Conservation (phyloP, 345 rosid genomes). For the Balakata baccata region DNA sequence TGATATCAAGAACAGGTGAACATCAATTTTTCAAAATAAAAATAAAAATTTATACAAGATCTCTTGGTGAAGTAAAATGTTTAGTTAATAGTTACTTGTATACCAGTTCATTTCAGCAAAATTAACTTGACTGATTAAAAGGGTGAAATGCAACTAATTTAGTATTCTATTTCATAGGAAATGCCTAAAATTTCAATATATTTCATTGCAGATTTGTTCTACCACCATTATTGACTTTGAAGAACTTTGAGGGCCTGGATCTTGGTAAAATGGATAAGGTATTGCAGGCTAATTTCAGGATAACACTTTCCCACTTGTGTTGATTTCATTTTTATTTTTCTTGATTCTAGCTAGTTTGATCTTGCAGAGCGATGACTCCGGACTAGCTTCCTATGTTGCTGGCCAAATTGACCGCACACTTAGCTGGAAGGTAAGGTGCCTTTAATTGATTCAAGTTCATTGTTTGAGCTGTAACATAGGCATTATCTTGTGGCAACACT, state of each 20-base stretch:
- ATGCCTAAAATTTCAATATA: constrained; percentile 6
- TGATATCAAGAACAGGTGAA: constrained; percentile 90
- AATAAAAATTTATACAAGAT: background rate
- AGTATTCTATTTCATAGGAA: background rate
- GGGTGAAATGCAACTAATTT: background rate
- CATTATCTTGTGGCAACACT: background rate
- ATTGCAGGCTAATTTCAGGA: background rate
- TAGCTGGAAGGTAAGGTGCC: constrained; percentile 71
- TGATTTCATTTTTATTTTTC: constrained; percentile 1
- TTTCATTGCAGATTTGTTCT: constrained; percentile 53
- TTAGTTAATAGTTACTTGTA: too few relatives aligned
- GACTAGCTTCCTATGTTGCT: constrained; percentile 86
- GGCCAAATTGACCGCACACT: constrained; percentile 77
- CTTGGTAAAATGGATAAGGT: constrained; percentile 74
- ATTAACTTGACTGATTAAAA: background rate
- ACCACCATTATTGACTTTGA: constrained; percentile 69
- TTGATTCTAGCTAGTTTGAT: constrained; percentile 7
- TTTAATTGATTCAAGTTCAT: background rate
- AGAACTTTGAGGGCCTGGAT: constrained; percentile 86
- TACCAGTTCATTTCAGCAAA: background rate
- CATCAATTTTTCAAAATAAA: background rate
- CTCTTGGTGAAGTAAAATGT: background rate
- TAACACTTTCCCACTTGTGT: background rate
- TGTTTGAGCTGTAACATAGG: background rate
- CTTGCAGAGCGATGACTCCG: constrained; percentile 72